Conservation (phyloP, 257 asterid species). For the Henckelia pumila region DNA sequence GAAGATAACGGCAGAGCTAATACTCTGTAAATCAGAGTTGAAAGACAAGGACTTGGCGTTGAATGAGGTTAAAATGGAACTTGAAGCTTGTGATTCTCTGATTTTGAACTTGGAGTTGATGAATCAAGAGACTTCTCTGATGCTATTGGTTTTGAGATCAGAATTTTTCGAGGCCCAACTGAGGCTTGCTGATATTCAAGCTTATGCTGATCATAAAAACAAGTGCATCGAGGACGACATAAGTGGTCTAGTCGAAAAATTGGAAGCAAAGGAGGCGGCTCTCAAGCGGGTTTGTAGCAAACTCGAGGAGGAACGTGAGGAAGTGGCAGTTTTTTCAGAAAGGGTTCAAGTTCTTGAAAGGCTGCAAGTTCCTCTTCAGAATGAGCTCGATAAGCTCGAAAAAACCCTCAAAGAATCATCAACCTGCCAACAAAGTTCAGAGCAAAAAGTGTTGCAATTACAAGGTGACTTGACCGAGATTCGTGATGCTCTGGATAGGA, state of each 20-base stretch:
- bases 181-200: slow-evolving; percentile 38
- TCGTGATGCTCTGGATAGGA: slow-evolving; percentile 51
- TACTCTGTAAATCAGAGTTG: slow-evolving; percentile 40
- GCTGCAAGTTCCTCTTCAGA: slow-evolving; percentile 46
- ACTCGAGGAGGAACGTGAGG: slow-evolving; percentile 57
- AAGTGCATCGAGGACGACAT: slow-evolving; percentile 32
- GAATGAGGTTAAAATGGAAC: slow-evolving; percentile 53
- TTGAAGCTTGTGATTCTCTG: slow-evolving; percentile 57
- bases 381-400: slow-evolving; percentile 48
- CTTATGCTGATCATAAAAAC: slow-evolving; percentile 32
- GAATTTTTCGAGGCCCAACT: slow-evolving; percentile 52
- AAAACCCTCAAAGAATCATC: slow-evolving; percentile 52
- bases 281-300: slow-evolving; percentile 44
- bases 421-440: slow-evolving; percentile 31
- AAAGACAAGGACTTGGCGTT: slow-evolving; percentile 41
- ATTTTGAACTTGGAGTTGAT: slow-evolving; percentile 50
- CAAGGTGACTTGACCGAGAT: slow-evolving; percentile 51
- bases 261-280: slow-evolving; percentile 55
- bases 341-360: slow-evolving; percentile 43
- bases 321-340: slow-evolving; percentile 40
- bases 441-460: slow-evolving; percentile 52
- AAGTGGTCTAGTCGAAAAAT: slow-evolving; percentile 37
- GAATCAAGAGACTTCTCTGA: slow-evolving; percentile 58
- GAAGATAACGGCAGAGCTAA: slow-evolving; percentile 47
- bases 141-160: slow-evolving; percentile 59